Evolutionary conservation across 2,329 filamentous ascomycete species (phyloP), one percentile per base, ranked within the genome.

Genomic region (Sarocladiaceae sp.): DNA sequence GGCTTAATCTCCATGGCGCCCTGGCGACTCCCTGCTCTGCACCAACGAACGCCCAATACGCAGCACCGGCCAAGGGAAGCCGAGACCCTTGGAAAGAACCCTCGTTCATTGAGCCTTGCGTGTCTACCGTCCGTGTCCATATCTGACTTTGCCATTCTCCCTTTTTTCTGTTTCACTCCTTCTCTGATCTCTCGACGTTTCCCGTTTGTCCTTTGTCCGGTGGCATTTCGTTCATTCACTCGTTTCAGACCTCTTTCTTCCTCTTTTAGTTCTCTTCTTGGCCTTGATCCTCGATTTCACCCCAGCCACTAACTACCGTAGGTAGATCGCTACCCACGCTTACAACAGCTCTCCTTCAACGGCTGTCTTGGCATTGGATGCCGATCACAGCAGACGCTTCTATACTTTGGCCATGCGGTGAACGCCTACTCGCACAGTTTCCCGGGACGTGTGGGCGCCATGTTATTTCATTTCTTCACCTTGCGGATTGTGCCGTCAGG

Each of bases 401-500:
- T 42, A 8, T 18, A 4, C 20, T 12, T 28, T 48, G 44, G 44
- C 28, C 44, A 48, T 48, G 44, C 18, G 5, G 31, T 48, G 44
- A 48, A 5, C 28, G 31, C 18, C 42, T 23, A 15, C 25, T 33
- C 2, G 12, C 8, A 25, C 46, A 29, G 39, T 28, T 15, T 2
- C 12, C 25, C 22, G 22, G n/a, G 37, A 50, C 28, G 26, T 23
- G 25, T 22, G 15, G 13, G 36, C 7, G n/a, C n/a, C 12, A 50
- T 40, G 28, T 37, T 48, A 25, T 23, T 25, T 18, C 28, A 31
- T 4, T n/a, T 40, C 23, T 39, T 55, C 31, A 39, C 40, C 42
- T 26, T 39, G 18, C 22, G 44, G 12, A 25, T 40, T 37, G 46
- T 51, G 35, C 56, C 52, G 2, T 52, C 53, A 17, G 36, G 52